A percentile compares a stretch with the other conserved stretches of the same genome.
Conservation (phyloP, 108 stramenopile species). For the Cyclotella choctawhatcheeana region DNA sequence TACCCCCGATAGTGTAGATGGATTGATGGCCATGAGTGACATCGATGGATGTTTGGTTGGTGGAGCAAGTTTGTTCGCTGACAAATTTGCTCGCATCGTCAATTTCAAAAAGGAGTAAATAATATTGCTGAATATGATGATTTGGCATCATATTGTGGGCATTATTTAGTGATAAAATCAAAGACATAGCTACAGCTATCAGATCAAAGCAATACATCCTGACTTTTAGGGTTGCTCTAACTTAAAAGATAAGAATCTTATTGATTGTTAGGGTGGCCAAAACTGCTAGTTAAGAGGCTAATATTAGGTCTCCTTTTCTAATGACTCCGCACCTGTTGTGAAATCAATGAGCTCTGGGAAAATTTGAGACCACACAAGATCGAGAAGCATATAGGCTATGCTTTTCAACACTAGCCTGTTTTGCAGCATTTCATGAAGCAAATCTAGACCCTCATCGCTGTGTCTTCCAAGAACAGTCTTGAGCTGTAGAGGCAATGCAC, state of each 20-base stretch:
- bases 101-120: constrained; percentile 23
- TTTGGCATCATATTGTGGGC: too few species aligned
- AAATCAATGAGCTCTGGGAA: constrained; percentile 88
- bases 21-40: constrained; percentile 79
- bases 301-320: constrained; percentile 54
- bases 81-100: constrained; percentile 81
- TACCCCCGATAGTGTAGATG: constrained; percentile 71
- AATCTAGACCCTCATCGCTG: constrained; percentile 73
- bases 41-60: constrained; percentile 85
- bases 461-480: constrained; percentile 76
- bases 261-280: too few species aligned
- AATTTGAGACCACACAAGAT: constrained; percentile 75
- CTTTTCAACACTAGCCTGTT: constrained; percentile 84
- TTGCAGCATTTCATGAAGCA: constrained; percentile 88
- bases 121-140: too few species aligned
- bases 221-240: too few species aligned
- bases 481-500: constrained; percentile 77
- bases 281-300: too few species aligned
- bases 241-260: too few species aligned
- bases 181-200: too few species aligned
- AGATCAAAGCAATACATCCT: too few species aligned
- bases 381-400: constrained; percentile 87
- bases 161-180: too few species aligned
- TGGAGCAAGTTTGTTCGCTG: constrained; percentile 79
- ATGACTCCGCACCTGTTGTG: constrained; percentile 62